Conservation (phyloP, 1,284 basidiomycete species). For the Boletellus deceptivus region DNA sequence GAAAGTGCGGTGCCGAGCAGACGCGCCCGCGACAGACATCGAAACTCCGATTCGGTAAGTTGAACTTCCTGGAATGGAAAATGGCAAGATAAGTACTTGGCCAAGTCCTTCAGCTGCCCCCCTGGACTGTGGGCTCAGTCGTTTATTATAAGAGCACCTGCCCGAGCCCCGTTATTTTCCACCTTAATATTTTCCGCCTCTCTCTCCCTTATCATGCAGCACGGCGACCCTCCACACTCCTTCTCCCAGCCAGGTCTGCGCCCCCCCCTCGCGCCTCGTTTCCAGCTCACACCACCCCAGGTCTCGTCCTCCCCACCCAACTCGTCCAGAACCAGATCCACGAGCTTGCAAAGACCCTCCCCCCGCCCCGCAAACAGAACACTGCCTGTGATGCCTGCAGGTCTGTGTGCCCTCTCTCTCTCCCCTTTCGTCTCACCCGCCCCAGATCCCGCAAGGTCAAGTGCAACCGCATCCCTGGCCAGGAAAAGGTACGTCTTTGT, state of each 20-base stretch:
- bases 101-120: slow-evolving; percentile 20
- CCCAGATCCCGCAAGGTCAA: slow-evolving; percentile 77
- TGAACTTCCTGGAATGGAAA: slow-evolving; percentile 8
- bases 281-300: slow-evolving; percentile 35
- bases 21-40: slow-evolving; percentile 15
- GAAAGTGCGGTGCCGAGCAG: slow-evolving; percentile 29
- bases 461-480: slow-evolving; percentile 72
- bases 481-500: slow-evolving; percentile 63
- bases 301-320: slow-evolving; percentile 57
- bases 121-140: slow-evolving; percentile 18
- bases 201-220: slow-evolving; percentile 38
- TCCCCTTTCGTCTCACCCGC: slow-evolving; percentile 19
- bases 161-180: slow-evolving; percentile 21
- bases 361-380: slow-evolving; percentile 82
- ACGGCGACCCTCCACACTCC: slow-evolving; percentile 31
- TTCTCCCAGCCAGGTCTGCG: slow-evolving; percentile 44
- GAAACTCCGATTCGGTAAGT: slow-evolving; percentile 25
- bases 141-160: slow-evolving; percentile 31
- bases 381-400: slow-evolving; percentile 89
- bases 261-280: slow-evolving; percentile 2
- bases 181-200: slow-evolving; percentile 28
- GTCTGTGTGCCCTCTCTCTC: slow-evolving; percentile 32
- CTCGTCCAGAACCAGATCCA: slow-evolving; percentile 74
- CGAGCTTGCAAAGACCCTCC: slow-evolving; percentile 70
- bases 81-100: slow-evolving; percentile 30